Conservation (phyloP, 495 filamentous ascomycete species). For the Trichoderma virens region DNA sequence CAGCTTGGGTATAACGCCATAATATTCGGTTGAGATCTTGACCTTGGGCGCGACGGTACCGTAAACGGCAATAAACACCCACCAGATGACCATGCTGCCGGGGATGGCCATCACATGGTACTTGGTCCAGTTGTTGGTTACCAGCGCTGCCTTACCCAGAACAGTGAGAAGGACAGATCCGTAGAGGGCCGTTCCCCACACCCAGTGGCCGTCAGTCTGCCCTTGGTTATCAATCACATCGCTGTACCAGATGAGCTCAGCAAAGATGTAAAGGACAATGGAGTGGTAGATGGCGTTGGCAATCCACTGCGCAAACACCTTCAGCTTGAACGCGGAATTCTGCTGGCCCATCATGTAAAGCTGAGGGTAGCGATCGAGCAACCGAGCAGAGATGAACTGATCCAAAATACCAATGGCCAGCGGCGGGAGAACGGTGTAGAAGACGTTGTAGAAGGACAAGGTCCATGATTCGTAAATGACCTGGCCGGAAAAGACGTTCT, state of each 20-base stretch:
- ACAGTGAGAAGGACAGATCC: conserved; percentile 86
- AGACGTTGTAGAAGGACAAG: conserved; percentile 97
- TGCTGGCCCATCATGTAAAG: conserved; percentile 90
- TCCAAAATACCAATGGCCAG: conserved; percentile 96
- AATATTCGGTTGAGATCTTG: conserved; percentile 75
- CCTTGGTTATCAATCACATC: conserved; percentile 73
- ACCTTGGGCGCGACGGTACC: conserved; percentile 83
- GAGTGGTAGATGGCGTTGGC: conserved; percentile 94
- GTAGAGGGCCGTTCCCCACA: conserved; percentile 91
- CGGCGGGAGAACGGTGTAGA: conserved; percentile 92
- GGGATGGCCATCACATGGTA: conserved; percentile 95
- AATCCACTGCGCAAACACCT: conserved; percentile 89
- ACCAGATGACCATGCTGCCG: conserved; percentile 85
- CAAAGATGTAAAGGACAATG: conserved; percentile 78
- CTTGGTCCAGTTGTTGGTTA: conserved; percentile 98
- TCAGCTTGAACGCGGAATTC: conserved; percentile 84
- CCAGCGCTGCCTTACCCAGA: conserved; percentile 87
- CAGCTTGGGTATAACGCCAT: conserved; percentile 71
- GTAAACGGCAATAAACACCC: conserved; percentile 83
- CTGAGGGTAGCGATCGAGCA: conserved; percentile 97
- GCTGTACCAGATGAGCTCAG: conserved; percentile 67
- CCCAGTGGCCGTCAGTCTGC: conserved; percentile 83
- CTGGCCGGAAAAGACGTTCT: conserved; percentile 95
- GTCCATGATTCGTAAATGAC: conserved; percentile 99
- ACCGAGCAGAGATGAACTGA: conserved; percentile 91